These are phyloP conservation scores for Neopestalotiopsis sp. DNA, from an alignment of 2,329 filamentous ascomycete species.

Conservation along the genomic window DNA sequence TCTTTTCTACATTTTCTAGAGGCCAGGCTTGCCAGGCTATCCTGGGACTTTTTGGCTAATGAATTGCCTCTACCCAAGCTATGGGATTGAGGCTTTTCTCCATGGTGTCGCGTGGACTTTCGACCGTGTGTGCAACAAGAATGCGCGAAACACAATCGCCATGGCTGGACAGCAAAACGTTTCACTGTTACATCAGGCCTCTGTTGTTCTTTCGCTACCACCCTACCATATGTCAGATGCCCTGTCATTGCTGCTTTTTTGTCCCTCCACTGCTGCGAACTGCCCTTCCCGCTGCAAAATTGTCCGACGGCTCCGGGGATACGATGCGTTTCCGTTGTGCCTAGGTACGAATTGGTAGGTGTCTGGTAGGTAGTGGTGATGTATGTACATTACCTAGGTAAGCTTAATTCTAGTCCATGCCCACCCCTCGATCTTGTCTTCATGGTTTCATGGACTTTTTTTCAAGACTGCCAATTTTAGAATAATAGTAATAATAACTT, in stretches of 20 bases:
- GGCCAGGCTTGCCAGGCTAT: background rate
- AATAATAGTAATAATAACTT: background rate
- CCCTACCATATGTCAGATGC: background rate
- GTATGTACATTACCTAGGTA: background rate
- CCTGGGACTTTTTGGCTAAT: background rate
- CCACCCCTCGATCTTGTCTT: background rate
- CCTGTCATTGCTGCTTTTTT: background rate
- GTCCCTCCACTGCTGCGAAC: background rate
- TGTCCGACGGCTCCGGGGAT: background rate
- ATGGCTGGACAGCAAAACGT: background rate
- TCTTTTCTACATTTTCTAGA: background rate
- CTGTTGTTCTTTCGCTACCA: background rate
- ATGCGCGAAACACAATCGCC: background rate
- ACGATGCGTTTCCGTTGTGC: background rate
- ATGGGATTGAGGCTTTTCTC: background rate
- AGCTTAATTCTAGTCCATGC: background rate
- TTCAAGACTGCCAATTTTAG: background rate
- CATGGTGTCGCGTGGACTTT: background rate
- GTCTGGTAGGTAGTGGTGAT: background rate
- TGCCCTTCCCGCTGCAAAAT: background rate
- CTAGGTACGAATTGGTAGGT: too few species aligned
- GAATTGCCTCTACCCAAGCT: background rate
- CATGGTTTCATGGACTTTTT: background rate
- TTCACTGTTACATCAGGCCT: background rate
- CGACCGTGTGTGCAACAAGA: background rate